These are phyloP conservation scores for Carallia pectinifolia DNA, from an alignment of 345 rosid genomes.

Conservation along the genomic window DNA sequence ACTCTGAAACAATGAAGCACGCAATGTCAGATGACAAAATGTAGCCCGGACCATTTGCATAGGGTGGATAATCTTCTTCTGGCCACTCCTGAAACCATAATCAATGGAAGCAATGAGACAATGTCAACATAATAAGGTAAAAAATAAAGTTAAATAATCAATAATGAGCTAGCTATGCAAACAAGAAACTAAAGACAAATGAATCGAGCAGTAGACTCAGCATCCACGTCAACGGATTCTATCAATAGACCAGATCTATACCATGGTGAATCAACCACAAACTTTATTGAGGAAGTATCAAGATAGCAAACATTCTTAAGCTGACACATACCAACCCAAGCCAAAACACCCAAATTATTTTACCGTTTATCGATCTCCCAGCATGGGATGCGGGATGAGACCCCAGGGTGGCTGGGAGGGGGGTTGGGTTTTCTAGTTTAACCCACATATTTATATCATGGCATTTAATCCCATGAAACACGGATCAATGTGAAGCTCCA, in stretches of 20 bases:
- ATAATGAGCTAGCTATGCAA: background rate
- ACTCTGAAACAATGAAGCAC: conserved; percentile 64
- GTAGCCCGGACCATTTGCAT: conserved; percentile 96
- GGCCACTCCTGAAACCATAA: conserved; percentile 79
- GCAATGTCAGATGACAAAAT: conserved; percentile 78
- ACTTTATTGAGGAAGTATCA: no score
- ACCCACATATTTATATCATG: background rate
- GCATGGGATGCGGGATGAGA: no score
- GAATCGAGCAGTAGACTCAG: background rate
- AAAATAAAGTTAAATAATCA: background rate
- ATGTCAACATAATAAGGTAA: background rate
- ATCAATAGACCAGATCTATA: no score
- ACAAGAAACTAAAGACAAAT: background rate
- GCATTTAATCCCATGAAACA: background rate
- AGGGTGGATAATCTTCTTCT: conserved; percentile 95
- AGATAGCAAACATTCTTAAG: no score
- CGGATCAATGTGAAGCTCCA: background rate
- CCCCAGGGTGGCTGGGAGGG: no score
- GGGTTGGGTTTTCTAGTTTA: no score
- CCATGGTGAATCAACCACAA: no score
- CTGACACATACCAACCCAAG: no score
- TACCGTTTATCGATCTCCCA: no score
- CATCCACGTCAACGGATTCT: no score
- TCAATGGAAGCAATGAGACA: conserved; percentile 11
- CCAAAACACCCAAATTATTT: no score